Percentiles rank a stretch among this genome's conserved stretches.
Conservation (phyloP, 2,329 filamentous ascomycete species). For the Aquanectria penicillioides region DNA sequence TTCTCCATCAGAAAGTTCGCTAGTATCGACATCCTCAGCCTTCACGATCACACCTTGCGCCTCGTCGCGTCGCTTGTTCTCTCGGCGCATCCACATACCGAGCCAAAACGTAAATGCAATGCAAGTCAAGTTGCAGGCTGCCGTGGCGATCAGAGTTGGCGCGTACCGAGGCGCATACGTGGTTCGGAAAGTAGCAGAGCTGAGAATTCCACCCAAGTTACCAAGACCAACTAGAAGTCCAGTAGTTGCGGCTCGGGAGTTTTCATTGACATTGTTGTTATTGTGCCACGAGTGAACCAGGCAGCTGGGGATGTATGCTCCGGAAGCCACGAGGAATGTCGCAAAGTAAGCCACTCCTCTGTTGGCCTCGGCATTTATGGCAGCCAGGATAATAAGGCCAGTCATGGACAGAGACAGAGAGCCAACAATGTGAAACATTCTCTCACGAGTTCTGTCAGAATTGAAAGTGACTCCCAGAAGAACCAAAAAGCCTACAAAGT, state of each 20-base stretch:
- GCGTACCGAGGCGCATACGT: conserved; percentile 60
- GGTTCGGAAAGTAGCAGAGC: conserved; percentile 55
- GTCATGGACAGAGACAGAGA: conserved; percentile 50
- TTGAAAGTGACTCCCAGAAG: conserved; percentile 55
- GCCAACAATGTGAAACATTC: conserved; percentile 55
- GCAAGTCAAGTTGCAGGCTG: conserved; percentile 33
- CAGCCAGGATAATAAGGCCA: conserved; percentile 55
- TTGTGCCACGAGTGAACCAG: conserved; percentile 63
- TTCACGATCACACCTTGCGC: conserved; percentile 26
- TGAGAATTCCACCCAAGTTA: conserved; percentile 59
- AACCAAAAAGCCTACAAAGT: conserved; percentile 57
- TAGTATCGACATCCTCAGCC: conserved; percentile 32
- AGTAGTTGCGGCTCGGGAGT: conserved; percentile 56
- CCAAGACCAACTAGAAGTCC: conserved; percentile 58
- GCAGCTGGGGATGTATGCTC: conserved; percentile 57
- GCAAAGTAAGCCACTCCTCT: conserved; percentile 60
- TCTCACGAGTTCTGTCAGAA: conserved; percentile 56
- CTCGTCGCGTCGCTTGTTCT: conserved; percentile 23
- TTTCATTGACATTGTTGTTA: conserved; percentile 63
- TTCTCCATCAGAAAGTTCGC: conserved; percentile 25
- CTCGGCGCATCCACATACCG: conserved; percentile 30
- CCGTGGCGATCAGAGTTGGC: conserved; percentile 58
- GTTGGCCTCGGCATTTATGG: conserved; percentile 52
- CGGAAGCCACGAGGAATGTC: conserved; percentile 57
- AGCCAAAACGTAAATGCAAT: conserved; percentile 33